Evolutionary conservation across 768 basidiomycete genomes (phyloP).

Genomic region (Lanmaoa pseudosensibilis): DNA sequence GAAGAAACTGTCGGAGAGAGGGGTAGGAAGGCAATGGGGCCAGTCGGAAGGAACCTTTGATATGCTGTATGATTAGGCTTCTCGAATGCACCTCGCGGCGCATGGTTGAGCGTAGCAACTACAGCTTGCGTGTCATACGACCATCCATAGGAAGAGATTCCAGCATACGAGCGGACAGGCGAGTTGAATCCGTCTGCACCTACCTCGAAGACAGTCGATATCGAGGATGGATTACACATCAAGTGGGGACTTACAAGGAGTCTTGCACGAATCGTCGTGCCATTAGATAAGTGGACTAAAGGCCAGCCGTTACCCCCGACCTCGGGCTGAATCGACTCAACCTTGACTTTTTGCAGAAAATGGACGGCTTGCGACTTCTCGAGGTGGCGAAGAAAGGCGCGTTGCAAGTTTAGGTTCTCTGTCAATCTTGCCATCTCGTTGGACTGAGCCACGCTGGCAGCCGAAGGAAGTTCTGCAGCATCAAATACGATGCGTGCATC

Average conservation of each 20-base stretch:
- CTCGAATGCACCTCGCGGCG: conserved; percentile 60
- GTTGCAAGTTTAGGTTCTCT: conserved; percentile 93
- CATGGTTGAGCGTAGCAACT: conserved; percentile 83
- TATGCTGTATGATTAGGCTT: conserved; percentile 78
- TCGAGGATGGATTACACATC: background rate
- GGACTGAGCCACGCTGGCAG: conserved; percentile 28
- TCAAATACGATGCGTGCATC: conserved; percentile 76
- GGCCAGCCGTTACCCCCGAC: conserved; percentile 70
- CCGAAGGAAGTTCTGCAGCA: conserved; percentile 43
- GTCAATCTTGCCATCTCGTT: conserved; percentile 78
- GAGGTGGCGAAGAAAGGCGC: conserved; percentile 71
- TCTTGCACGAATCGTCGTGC: conserved; percentile 62
- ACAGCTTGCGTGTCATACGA: conserved; percentile 86
- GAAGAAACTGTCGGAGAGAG: conserved; percentile 77
- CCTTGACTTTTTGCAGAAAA: conserved; percentile 72
- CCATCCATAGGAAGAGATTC: conserved; percentile 89
- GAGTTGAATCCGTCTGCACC: conserved; percentile 97
- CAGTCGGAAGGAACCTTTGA: conserved; percentile 93
- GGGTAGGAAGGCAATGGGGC: conserved; percentile 94
- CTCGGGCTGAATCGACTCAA: conserved; percentile 60
- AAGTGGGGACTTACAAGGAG: conserved; percentile 57
- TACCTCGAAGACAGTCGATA: conserved; percentile 47
- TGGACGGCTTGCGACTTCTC: conserved; percentile 51
- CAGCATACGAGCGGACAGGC: conserved; percentile 83
- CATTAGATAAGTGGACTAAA: conserved; percentile 69